A percentile compares a stretch with the other conserved stretches of the same genome.
Evolutionary conservation across 1,284 basidiomycete species (phyloP).

Genomic region (Cronartium quercuum): DNA sequence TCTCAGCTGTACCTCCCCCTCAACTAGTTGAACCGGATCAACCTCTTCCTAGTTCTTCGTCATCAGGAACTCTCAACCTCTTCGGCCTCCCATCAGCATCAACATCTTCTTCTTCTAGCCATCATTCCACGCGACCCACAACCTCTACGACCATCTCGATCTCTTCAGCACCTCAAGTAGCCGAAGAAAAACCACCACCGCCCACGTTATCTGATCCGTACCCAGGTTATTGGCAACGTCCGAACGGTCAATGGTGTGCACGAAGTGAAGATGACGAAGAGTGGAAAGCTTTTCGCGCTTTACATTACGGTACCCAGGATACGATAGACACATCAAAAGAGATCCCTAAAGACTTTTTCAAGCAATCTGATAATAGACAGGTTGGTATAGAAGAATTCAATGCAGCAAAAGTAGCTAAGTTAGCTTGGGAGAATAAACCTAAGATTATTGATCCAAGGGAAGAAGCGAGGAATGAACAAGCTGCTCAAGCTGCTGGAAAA

Average conservation of each 20-base stretch:
- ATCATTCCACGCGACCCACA: neutral
- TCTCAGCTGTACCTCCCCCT: neutral
- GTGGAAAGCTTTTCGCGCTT: conserved; percentile 9
- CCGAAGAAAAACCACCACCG: conserved; percentile 24
- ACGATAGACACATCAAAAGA: neutral
- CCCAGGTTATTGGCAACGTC: conserved; percentile 44
- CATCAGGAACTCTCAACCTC: neutral
- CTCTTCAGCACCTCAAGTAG: conserved; percentile 28
- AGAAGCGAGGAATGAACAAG: conserved; percentile 21
- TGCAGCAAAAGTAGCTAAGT: conserved; percentile 7
- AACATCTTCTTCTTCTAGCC: neutral
- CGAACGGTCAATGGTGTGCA: conserved; percentile 44
- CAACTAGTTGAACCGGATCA: neutral
- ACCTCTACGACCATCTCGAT: neutral
- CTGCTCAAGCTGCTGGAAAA: neutral
- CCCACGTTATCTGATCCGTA: conserved; percentile 43
- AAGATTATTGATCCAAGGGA: conserved; percentile 34
- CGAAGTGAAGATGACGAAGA: conserved; percentile 42
- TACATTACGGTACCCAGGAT: neutral
- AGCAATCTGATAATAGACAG: too few species aligned
- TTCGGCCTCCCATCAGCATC: neutral
- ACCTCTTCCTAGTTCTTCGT: neutral
- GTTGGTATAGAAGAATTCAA: conserved; percentile 6
- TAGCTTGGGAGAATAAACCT: conserved; percentile 33
- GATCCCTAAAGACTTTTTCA: conserved; percentile 33